Base-by-base conservation (phyloP, 345 rosid genomes). In the Populus pruinosa region DNA sequence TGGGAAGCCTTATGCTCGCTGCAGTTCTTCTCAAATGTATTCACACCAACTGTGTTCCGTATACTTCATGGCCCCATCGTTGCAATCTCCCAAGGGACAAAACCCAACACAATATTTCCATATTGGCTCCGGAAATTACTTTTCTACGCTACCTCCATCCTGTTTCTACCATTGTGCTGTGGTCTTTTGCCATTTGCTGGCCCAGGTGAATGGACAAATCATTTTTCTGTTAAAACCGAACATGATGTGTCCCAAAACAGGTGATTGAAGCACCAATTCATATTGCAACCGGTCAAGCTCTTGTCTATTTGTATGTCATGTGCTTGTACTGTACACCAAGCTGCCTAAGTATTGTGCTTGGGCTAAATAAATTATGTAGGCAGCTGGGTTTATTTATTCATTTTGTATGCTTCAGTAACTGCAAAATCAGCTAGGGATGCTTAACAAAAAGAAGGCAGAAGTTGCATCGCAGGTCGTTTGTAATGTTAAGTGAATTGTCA, bases 111-210 rank as follows among this genome's bases (percentile, higher is more conserved):
- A 69, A 3, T 83, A 14, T 11, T 86, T 49, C 96, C 98, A 13
- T 96, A 87, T 80, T 90, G 93, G 98, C 20, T 83, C 16, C 82
- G 98, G 59, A 84, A 89, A 63, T 49, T 80, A 12, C 18, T 91
- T 43, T 90, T 91, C 72, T 89, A 87, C 55, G 76, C 72, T 5
- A 43, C 64, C n/a, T 27, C 85, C 70, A 78, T 87, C 53, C 29
- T 90, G 64, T 31, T 92, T 35, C 84, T 92, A 33, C 99, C 99
- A 1, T 64, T 83, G 56, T 73, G 85, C 16, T 93, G 92, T 17
- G 97, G 97, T 39, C 86, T 93, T 0, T 78, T 88, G 80, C 99
- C 99, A 29, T 96, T 92, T 59, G 97, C 93, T 1, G 68, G 89
- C 72, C 79, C 79, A 2, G 78, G 79, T 16, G 97, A 93, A 74